Base-by-base conservation (phyloP, 176 grass and related monocot species). In the Luzula sylvatica region DNA sequence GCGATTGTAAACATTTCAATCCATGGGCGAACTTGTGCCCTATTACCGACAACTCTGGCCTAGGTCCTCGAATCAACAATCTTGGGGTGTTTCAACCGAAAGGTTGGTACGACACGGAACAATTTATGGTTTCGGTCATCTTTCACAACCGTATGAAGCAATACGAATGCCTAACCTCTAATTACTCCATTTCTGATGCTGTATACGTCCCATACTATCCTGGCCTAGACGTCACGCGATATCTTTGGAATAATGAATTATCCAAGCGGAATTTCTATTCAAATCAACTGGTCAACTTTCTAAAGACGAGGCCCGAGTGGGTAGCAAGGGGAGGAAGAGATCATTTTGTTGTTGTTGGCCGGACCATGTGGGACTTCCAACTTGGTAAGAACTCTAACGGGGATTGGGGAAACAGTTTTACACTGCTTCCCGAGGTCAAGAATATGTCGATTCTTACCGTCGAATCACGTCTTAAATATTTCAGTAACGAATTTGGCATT, bases 141-240 rank as follows among this genome's bases (percentile, higher is more conserved):
- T n/a, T n/a, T n/a, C n/a, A n/a, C n/a, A n/a, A n/a, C n/a, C n/a
- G n/a, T n/a, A n/a, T n/a, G n/a, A n/a, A n/a, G n/a, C n/a, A n/a
- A n/a, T n/a, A n/a, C n/a, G n/a, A n/a, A n/a, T n/a, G n/a, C n/a
- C 83, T 95, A 53, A 95, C 83, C 19, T 44, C 69, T 25, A 77
- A 95, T 17, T 53, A 83, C 0, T 68, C 80, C 20, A 63, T 74
- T 7, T 79, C 83, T 0, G 74, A 76, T 7, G 83, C 89, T 14
- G 42, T 88, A 29, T 95, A 73, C 38, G 70, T 95, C 38, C 80
- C 89, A 1, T 85, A 84, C 72, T 95, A 85, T 47, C 80, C 73
- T 20, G 77, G 79, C 7, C 72, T 95, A 8, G 80, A 95, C 63
- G 70, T 85, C 43, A 61, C 53, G 23, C 67, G 83, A 0, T 65